Conservation (phyloP, 768 basidiomycete genomes). For the Leccinum fibrillosum region DNA sequence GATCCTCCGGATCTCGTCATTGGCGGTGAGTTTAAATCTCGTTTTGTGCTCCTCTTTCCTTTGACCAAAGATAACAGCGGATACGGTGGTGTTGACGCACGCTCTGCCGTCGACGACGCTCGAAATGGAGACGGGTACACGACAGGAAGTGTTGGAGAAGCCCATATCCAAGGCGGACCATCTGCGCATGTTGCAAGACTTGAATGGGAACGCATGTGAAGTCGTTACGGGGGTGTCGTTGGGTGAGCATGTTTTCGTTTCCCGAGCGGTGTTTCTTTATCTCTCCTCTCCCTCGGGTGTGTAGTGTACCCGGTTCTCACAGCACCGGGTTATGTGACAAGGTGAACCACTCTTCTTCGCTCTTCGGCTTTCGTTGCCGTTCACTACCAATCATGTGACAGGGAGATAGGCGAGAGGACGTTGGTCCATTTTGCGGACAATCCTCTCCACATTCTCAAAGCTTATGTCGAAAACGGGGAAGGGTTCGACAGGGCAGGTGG, state of each 20-base stretch:
- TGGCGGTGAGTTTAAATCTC: slow-evolving; percentile 43
- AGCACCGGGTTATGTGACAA: slow-evolving; percentile 72
- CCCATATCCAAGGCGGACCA: slow-evolving; percentile 78
- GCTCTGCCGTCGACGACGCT: slow-evolving; percentile 54
- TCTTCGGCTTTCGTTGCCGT: not conserved
- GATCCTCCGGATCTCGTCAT: slow-evolving; percentile 80
- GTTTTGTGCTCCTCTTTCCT: not conserved
- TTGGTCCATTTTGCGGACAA: slow-evolving; percentile 75
- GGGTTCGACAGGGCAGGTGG: slow-evolving; percentile 89
- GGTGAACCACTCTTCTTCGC: slow-evolving; percentile 37
- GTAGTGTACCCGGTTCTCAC: slow-evolving; percentile 72
- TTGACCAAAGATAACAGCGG: slow-evolving; percentile 51
- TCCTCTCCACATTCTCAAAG: slow-evolving; percentile 53
- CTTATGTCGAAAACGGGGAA: slow-evolving; percentile 84
- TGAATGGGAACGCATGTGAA: slow-evolving; percentile 85
- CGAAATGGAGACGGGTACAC: slow-evolving; percentile 37
- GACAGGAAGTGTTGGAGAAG: slow-evolving; percentile 87
- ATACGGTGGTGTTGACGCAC: slow-evolving; percentile 91
- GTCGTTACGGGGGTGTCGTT: slow-evolving; percentile 90
- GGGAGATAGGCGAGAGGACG: slow-evolving; percentile 80
- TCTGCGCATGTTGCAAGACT: slow-evolving; percentile 78
- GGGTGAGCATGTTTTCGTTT: slow-evolving; percentile 44
- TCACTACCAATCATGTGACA: slow-evolving; percentile 21
- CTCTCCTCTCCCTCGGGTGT: not conserved
- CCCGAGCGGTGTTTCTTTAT: not conserved